phyloP scores from a whole-genome alignment of 257 asterid genomes.

The Plantago elongata region DNA sequence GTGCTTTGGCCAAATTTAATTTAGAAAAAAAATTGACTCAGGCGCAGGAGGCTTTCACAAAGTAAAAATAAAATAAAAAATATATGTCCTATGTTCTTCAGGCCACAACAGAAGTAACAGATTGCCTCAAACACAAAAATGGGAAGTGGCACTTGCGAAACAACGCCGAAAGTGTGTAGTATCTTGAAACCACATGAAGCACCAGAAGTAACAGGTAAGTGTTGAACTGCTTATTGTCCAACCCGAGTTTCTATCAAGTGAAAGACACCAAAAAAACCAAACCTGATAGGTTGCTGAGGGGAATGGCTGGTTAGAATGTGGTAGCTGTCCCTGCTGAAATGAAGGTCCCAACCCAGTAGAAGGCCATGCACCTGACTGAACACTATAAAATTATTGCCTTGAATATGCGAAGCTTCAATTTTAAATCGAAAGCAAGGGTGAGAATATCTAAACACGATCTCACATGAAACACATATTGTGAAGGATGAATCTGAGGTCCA shows the following conservation, averaged over 20 bases:
- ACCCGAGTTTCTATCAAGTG: conserved; percentile 6
- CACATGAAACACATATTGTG: conserved; percentile 80
- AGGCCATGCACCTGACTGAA: conserved; percentile 66
- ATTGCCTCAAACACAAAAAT: background rate
- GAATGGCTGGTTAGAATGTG: conserved; percentile 57
- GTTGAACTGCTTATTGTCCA: conserved; percentile 6
- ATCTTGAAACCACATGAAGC: conserved; percentile 4
- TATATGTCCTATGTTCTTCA: no score
- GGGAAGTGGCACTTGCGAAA: background rate
- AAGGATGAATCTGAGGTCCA: conserved; percentile 69
- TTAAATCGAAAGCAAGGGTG: conserved; percentile 1
- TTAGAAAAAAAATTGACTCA: no score
- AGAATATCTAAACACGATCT: conserved; percentile 26
- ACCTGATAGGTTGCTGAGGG: conserved; percentile 75
- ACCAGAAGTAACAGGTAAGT: conserved; percentile 8
- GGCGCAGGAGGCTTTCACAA: no score
- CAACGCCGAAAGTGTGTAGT: background rate
- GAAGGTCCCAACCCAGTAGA: conserved; percentile 63
- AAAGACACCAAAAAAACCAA: conserved; percentile 21
- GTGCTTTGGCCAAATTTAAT: no score
- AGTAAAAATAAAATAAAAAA: no score
- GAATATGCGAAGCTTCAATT: background rate
- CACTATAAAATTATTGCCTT: conserved; percentile 21
- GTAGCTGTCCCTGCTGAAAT: conserved; percentile 67
- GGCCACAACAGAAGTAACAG: background rate